These are phyloP conservation scores for Cladosporium sp. DNA, from an alignment of 2,329 filamentous ascomycete species.

Conservation along the genomic window DNA sequence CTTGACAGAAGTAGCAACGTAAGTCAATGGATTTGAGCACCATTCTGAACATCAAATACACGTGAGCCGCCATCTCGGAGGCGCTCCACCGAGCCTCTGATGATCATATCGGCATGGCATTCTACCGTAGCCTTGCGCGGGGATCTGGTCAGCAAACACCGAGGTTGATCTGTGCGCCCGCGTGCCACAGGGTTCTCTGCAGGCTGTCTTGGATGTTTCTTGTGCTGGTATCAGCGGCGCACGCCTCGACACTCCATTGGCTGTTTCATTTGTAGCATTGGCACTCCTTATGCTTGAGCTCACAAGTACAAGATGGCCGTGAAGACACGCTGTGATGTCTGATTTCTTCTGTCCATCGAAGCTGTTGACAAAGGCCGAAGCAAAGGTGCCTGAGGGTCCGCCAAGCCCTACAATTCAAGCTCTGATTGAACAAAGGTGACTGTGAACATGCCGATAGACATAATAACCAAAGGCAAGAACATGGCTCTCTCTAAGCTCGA, in stretches of 20 bases:
- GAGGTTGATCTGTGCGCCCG: background rate
- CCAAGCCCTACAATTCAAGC: background rate
- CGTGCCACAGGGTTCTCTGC: background rate
- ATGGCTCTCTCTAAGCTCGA: slow-evolving; percentile 36
- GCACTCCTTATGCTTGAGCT: background rate
- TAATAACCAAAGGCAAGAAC: background rate
- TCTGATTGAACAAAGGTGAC: slow-evolving; percentile 1
- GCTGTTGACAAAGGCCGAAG: background rate
- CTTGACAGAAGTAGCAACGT: background rate
- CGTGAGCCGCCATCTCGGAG: slow-evolving; percentile 4
- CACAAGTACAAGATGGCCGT: background rate
- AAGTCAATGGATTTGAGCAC: background rate
- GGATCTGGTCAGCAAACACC: slow-evolving; percentile 7
- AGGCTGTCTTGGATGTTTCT: background rate
- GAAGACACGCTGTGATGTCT: background rate
- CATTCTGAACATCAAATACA: background rate
- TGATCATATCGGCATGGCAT: background rate
- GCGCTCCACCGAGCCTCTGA: background rate
- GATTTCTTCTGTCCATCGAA: background rate
- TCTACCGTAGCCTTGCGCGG: background rate
- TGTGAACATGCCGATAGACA: slow-evolving; percentile 1
- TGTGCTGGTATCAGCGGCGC: background rate
- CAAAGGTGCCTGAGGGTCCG: background rate
- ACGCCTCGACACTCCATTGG: background rate
- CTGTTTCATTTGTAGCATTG: background rate